phyloP scores from a whole-genome alignment of 257 asterid genomes.

The Leptodermis oblonga region DNA sequence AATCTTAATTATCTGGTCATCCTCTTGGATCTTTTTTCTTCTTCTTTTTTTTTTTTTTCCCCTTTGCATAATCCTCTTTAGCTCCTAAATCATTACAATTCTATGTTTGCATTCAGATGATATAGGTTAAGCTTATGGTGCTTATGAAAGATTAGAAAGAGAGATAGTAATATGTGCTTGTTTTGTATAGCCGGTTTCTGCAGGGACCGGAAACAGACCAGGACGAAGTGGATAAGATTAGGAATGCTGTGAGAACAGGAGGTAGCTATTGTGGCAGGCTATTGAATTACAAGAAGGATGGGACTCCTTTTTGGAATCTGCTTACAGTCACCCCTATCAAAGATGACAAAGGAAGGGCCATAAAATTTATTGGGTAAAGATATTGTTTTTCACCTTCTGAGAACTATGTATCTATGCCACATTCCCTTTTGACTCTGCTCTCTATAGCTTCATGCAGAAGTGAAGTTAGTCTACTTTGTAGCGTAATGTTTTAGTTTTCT shows the following conservation, averaged over 20 bases:
- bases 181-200: slow-evolving; percentile 83
- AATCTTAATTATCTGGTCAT: too few species aligned
- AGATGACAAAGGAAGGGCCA: slow-evolving; percentile 71
- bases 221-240: slow-evolving; percentile 74
- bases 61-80: neutral
- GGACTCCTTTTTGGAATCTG: slow-evolving; percentile 95
- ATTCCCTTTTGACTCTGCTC: neutral
- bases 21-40: too few species aligned
- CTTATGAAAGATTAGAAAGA: slow-evolving; percentile 19
- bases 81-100: neutral
- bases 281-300: slow-evolving; percentile 90
- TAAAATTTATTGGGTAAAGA: slow-evolving; percentile 87
- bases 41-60: neutral
- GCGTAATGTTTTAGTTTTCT: neutral
- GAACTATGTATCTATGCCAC: neutral
- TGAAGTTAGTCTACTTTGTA: neutral
- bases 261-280: slow-evolving; percentile 93
- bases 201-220: slow-evolving; percentile 92
- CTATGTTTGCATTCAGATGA: neutral
- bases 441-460: neutral
- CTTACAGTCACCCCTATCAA: slow-evolving; percentile 90
- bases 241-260: slow-evolving; percentile 64
- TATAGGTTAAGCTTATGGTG: neutral
- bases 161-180: slow-evolving; percentile 25
- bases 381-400: slow-evolving; percentile 3